Base-by-base conservation (phyloP, 108 stramenopile species). In the Cylindrotheca closterium region DNA sequence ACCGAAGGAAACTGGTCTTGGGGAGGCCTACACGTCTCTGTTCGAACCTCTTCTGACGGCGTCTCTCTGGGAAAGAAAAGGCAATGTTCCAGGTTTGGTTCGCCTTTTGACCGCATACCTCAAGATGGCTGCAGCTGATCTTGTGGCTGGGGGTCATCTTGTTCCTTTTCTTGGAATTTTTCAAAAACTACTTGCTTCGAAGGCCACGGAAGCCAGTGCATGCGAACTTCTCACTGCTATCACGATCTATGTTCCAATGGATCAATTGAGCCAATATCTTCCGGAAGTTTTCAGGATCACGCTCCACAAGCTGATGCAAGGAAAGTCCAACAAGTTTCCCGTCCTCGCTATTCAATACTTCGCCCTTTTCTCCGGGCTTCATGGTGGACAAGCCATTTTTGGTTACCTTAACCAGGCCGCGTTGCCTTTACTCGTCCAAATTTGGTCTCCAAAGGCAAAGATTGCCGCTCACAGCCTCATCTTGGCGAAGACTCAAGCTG, bases 61-160 rank as follows among this genome's bases (percentile, higher is more conserved):
- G 21, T 55, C 73, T 1, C 60, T 96, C 1, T 99, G 98, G 98
- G 95, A 96, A 51, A 65, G 89, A 28, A 83, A 77, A 56, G 96
- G 96, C 28, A 99, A 99, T 61, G 80, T 97, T 28, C 98, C 98
- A 23, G 98, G 93, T n/a, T 75, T 99, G 45, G 77, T 85, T 15
- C 87, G 93, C 17, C 74, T 98, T 15, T 34, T 97, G 0, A 80
- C 79, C 53, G 97, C 96, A 1, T 98, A 98, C 73, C 58, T 98
- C 34, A 73, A 71, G 57, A 82, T 88, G 70, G 91, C 86, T 22
- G 79, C 84, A 10, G 71, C 61, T 0, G 81, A 89, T 37, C 59
- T 97, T 22, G 81, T 90, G 23, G 55, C 56, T 21, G 58, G 67
- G 22, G 65, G 70, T 0, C 73, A 77, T 22, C 59, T 93, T 26